phyloP scores from a whole-genome alignment of 2,329 filamentous ascomycete species.

The Capronia americana region DNA sequence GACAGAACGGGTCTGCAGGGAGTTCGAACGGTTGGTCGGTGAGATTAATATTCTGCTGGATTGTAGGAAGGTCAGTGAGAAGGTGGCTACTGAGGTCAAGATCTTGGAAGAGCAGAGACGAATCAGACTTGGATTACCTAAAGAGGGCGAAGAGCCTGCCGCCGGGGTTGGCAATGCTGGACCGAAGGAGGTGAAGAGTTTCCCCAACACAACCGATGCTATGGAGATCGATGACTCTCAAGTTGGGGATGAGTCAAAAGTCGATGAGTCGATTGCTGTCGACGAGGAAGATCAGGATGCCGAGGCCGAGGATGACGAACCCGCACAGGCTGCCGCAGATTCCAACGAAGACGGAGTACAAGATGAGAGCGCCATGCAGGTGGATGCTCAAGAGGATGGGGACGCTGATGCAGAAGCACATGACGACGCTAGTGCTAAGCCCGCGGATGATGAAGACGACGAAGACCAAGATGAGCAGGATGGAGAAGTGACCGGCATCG shows the following conservation, averaged over 20 bases:
- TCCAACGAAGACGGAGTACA: constrained; percentile 25
- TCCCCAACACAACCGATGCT: constrained; percentile 18
- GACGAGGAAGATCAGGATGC: constrained; percentile 46
- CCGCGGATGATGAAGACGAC: constrained; percentile 24
- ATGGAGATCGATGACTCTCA: constrained; percentile 38
- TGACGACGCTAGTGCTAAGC: constrained; percentile 1
- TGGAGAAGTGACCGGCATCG: neutral
- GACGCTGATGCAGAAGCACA: constrained; percentile 27
- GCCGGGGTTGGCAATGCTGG: constrained; percentile 1
- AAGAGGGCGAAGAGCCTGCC: constrained; percentile 32
- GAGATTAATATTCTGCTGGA: constrained; percentile 56
- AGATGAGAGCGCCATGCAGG: constrained; percentile 30
- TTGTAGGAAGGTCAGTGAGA: constrained; percentile 55
- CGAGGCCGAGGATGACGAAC: constrained; percentile 30
- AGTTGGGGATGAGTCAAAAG: constrained; percentile 17
- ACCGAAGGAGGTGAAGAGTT: neutral
- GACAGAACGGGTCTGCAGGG: constrained; percentile 57
- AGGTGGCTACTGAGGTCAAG: constrained; percentile 56
- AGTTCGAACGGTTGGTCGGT: constrained; percentile 57
- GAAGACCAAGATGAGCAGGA: constrained; percentile 20
- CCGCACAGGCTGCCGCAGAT: constrained; percentile 25
- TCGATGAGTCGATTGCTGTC: constrained; percentile 30
- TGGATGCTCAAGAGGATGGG: constrained; percentile 25
- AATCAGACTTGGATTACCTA: constrained; percentile 38
- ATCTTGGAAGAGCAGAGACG: constrained; percentile 49